Base-by-base conservation (phyloP, 1,284 basidiomycete genomes). In the Acaromyces ingoldii region DNA sequence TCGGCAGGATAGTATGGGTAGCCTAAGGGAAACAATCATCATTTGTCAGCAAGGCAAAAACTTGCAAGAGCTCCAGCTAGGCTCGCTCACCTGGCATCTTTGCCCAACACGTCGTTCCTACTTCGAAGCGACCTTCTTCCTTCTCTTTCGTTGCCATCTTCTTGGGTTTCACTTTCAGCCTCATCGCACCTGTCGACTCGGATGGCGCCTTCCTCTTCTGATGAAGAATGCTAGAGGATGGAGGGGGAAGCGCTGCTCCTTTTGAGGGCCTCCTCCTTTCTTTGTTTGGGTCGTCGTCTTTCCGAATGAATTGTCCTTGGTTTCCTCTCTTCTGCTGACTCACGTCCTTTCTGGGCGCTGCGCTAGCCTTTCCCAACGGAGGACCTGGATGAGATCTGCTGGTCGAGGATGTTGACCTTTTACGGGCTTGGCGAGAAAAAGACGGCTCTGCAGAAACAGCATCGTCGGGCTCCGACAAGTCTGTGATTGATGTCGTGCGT, bases 1-100 rank as follows among this genome's bases (percentile, higher is more conserved):
- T 76, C 69, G 25, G 71, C 78, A 0, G 79, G 78, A 66, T 75
- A 79, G 52, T 61, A 78, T 0, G 78, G 76, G 57, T 66, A 77
- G 1, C 74, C 63, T 51, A 49, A 29, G 24, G 46, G n/a, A n/a
- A n/a, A n/a, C n/a, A n/a, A n/a, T n/a, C n/a, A n/a, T n/a, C n/a
- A n/a, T n/a, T 31, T 26, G 19, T 17, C 31, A n/a, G 10, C 31
- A n/a, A 10, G 24, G 21, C n/a, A 21, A 47, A 22, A 36, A 37
- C 9, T 26, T 10, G 15, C 7, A 26, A 24, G 1, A 24, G 11
- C 38, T 24, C 17, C 52, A 38, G 21, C 44, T 25, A 38, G 19
- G 19, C 39, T 26, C 24, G 41, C 43, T 24, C n/a, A 36, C 34
- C 50, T 15, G 36, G 29, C 34, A 53, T 38, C 34, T 53, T 53